phyloP scores from a whole-genome alignment of 2,329 filamentous ascomycete genomes.

The Mollisiaceae sp. region DNA sequence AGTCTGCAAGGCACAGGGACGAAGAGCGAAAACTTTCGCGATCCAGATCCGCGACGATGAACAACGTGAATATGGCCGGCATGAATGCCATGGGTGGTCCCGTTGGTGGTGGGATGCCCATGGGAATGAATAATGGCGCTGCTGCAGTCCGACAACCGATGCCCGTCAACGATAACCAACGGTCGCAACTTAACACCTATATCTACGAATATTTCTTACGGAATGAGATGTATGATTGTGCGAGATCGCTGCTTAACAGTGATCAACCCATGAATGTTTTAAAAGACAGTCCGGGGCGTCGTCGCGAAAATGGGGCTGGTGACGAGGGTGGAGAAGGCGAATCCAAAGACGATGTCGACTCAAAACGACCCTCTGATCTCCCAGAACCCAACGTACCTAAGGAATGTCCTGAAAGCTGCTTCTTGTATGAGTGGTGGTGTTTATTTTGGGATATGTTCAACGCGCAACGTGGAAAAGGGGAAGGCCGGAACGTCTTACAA shows the following conservation, averaged over 20 bases:
- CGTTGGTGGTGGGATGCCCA: slow-evolving; percentile 63
- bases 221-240: slow-evolving; percentile 82
- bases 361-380: slow-evolving; percentile 79
- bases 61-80: slow-evolving; percentile 58
- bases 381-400: slow-evolving; percentile 74
- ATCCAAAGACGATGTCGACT: slow-evolving; percentile 75
- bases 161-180: slow-evolving; percentile 47
- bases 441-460: slow-evolving; percentile 97
- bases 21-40: slow-evolving; percentile 33
- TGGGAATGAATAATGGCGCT: slow-evolving; percentile 64
- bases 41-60: slow-evolving; percentile 40
- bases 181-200: slow-evolving; percentile 76
- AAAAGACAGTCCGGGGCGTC: slow-evolving; percentile 72
- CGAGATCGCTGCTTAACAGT: slow-evolving; percentile 72
- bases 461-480: slow-evolving; percentile 73
- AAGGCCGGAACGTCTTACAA: slow-evolving; percentile 68
- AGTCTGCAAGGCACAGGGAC: slow-evolving; percentile 28
- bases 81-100: slow-evolving; percentile 72
- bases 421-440: slow-evolving; percentile 97
- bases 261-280: slow-evolving; percentile 69
- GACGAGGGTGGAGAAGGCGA: slow-evolving; percentile 85
- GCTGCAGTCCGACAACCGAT: slow-evolving; percentile 39
- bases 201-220: slow-evolving; percentile 93
- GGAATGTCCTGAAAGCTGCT: slow-evolving; percentile 73
- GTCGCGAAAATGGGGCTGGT: slow-evolving; percentile 71